Conservation (phyloP, 1,139 yeast species). For the Debaryomycetaceae sp. region DNA sequence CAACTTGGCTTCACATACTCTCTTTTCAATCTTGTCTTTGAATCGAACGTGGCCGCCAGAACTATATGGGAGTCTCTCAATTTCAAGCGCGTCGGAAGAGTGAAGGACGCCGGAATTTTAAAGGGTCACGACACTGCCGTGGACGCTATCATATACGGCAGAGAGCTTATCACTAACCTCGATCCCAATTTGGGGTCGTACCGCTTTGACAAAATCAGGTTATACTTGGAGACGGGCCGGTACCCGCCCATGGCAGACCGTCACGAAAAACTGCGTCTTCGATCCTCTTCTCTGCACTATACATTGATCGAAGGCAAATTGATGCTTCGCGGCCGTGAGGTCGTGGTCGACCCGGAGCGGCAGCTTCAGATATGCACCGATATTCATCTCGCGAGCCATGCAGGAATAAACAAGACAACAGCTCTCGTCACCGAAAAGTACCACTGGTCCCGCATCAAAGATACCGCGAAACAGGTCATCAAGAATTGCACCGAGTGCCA, state of each 20-base stretch:
- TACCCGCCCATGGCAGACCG: slow-evolving; percentile 80
- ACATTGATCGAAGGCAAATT: slow-evolving; percentile 60
- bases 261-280: slow-evolving; percentile 71
- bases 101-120: slow-evolving; percentile 77
- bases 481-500: slow-evolving; percentile 70
- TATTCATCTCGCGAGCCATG: slow-evolving; percentile 58
- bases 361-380: slow-evolving; percentile 72
- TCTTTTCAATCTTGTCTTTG: slow-evolving; percentile 79
- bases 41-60: slow-evolving; percentile 74
- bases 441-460: slow-evolving; percentile 88
- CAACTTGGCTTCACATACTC: slow-evolving; percentile 76
- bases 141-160: slow-evolving; percentile 65
- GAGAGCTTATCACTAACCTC: slow-evolving; percentile 38
- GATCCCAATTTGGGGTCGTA: slow-evolving; percentile 46
- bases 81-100: slow-evolving; percentile 66
- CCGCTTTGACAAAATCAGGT: slow-evolving; percentile 68
- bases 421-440: slow-evolving; percentile 65
- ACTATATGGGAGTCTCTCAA: slow-evolving; percentile 70
- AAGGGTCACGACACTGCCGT: slow-evolving; percentile 78
- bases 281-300: slow-evolving; percentile 78
- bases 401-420: slow-evolving; percentile 88
- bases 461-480: slow-evolving; percentile 73
- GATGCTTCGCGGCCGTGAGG: slow-evolving; percentile 72
- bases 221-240: slow-evolving; percentile 71
- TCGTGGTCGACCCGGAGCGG: slow-evolving; percentile 60